Percentiles rank a stretch among this genome's conserved stretches.
Conservation (phyloP, 225 moss, liverwort and hornwort genomes). For the Pseudisothecium myosuroides region DNA sequence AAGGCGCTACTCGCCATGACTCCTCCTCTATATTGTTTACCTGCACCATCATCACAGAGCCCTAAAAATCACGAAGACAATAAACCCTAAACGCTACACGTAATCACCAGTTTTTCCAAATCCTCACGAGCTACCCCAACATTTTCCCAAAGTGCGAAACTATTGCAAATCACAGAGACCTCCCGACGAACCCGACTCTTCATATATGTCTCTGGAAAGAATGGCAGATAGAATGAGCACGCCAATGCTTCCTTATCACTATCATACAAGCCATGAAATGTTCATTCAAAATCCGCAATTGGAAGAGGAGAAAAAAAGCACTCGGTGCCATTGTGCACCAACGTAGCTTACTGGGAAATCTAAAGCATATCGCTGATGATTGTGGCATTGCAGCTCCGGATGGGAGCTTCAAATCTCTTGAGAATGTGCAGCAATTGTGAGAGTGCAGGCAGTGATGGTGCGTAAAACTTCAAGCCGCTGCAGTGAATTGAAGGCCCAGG, state of each 20-base stretch:
- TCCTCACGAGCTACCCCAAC: not conserved
- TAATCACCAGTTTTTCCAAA: not conserved
- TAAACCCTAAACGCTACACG: not conserved
- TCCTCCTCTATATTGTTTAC: not conserved
- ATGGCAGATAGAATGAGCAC: not conserved
- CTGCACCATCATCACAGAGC: not conserved
- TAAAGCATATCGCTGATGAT: not conserved
- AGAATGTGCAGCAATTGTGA: not conserved
- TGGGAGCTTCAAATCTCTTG: not conserved
- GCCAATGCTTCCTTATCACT: not conserved
- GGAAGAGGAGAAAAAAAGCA: not conserved
- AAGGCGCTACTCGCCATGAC: constrained; percentile 14
- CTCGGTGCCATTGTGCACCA: not conserved
- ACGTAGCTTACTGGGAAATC: not conserved
- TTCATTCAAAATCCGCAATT: not conserved
- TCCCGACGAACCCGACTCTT: not conserved
- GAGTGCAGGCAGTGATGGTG: not conserved
- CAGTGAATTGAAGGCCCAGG: not conserved
- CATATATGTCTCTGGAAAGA: not conserved
- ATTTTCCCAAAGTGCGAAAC: not conserved
- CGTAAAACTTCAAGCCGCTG: not conserved
- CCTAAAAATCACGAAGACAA: not conserved
- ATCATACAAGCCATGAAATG: not conserved
- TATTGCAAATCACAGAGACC: not conserved
- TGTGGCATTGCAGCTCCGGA: not conserved